Evolutionary conservation across 441 rosid species (phyloP).

Genomic region (Syzygium malaccense): DNA sequence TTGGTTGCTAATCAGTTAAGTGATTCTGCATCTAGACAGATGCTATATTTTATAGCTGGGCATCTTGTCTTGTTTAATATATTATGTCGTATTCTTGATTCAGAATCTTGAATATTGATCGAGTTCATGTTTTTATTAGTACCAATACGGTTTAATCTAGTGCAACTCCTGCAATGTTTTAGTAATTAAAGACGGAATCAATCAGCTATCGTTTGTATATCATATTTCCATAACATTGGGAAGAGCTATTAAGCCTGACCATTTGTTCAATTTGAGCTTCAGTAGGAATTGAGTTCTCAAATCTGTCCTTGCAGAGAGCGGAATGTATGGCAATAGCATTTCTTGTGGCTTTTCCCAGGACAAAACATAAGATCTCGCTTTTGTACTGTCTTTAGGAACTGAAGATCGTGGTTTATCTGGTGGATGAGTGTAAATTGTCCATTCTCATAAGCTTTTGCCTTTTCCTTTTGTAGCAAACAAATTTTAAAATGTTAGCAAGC

Average conservation of each 20-base stretch:
- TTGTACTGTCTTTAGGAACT: neutral
- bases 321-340: neutral
- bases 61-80: neutral
- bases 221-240: neutral
- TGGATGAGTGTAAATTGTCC: neutral
- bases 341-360: neutral
- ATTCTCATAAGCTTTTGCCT: neutral
- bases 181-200: neutral
- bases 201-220: neutral
- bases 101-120: neutral
- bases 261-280: neutral
- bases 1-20: neutral
- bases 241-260: neutral
- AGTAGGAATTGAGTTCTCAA: neutral
- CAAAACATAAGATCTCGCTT: neutral
- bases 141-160: neutral
- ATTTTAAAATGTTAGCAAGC: neutral
- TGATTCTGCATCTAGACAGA: neutral
- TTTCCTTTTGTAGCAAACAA: neutral
- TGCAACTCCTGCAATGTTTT: neutral
- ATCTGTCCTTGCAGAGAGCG: neutral
- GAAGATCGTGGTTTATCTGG: neutral
- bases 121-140: neutral
- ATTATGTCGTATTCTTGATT: neutral
- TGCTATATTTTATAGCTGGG: neutral